Evolutionary conservation across 345 rosid species (phyloP), one percentile per base, ranked within the genome.

Genomic region (Arabis alpina): DNA sequence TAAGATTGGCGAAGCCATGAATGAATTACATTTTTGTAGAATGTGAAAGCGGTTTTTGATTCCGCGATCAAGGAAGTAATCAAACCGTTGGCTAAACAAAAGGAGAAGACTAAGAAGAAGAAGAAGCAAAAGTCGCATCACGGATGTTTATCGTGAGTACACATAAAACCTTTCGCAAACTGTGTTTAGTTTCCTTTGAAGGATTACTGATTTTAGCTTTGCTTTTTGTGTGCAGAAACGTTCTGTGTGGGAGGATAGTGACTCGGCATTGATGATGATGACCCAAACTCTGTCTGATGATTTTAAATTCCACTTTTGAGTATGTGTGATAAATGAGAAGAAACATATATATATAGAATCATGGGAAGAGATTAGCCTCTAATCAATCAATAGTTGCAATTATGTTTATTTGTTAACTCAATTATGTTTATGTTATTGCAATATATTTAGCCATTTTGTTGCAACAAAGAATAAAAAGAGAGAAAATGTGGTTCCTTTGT

Each of bases 31-130:
- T 59, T 15, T 28, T 68, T 83, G 79, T 83, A 94, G 99, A 91
- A 94, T 76, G 96, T 89, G 71, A 94, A 94, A 82, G 93, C 90
- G 58, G 92, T 91, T 44, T 94, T 94, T 81, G 99, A 94, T 82
- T 87, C 90, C 9, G 96, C 99, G 16, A 91, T 94, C 82, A 91
- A 77, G 80, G 95, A 91, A 60, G 99, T 94, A 10, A 86, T 94
- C 72, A 91, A 86, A 75, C 95, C 99, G 5, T 77, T 84, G 34
- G 87, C 76, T 71, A 87, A 88, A 79, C 89, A 81, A 61, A 88
- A 91, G 66, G 93, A 91, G 78, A 87, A 86, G 84, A 82, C 85
- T 56, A 85, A 79, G 78, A 76, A 64, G 19, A 76, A 76, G 59
- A 75, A 76, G 75, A 76, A 64, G 19, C 79, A 56, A 5, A 93